Evolutionary conservation across 2,329 filamentous ascomycete species (phyloP).

Genomic region (Metarhizium anisopliae): DNA sequence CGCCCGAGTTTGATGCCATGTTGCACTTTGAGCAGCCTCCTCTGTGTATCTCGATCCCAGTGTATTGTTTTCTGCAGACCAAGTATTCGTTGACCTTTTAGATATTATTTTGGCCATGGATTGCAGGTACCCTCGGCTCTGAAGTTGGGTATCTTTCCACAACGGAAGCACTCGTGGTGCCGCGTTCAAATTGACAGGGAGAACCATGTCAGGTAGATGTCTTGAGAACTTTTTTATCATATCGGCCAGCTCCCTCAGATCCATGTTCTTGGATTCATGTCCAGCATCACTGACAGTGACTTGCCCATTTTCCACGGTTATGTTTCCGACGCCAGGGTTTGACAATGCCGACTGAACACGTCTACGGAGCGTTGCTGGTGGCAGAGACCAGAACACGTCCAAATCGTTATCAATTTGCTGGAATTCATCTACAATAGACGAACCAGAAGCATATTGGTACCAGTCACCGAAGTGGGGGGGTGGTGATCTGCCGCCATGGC

Average conservation of each 20-base stretch:
- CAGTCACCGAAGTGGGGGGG: constrained; percentile 78
- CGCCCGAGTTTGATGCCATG: constrained; percentile 5
- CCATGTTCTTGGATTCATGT: constrained; percentile 21
- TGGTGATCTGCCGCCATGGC: constrained; percentile 56
- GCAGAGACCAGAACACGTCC: constrained; percentile 67
- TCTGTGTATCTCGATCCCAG: background rate
- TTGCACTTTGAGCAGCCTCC: background rate
- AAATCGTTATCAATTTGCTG: constrained; percentile 69
- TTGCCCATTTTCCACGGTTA: constrained; percentile 56
- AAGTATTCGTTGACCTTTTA: constrained; percentile 13
- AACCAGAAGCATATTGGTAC: constrained; percentile 69
- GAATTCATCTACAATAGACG: constrained; percentile 71
- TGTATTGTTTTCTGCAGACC: background rate
- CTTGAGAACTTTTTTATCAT: constrained; percentile 66
- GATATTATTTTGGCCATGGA: constrained; percentile 20
- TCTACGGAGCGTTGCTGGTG: constrained; percentile 58
- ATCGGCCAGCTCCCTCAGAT: constrained; percentile 39
- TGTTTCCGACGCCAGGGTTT: constrained; percentile 34
- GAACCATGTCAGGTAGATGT: constrained; percentile 71
- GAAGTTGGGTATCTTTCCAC: constrained; percentile 43
- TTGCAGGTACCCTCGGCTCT: constrained; percentile 14
- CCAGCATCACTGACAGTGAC: constrained; percentile 32
- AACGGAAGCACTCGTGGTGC: constrained; percentile 35
- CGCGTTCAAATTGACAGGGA: constrained; percentile 68
- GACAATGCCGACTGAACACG: constrained; percentile 34